phyloP scores from a whole-genome alignment of 1,284 basidiomycete species.

The Clitocybe nebularis region DNA sequence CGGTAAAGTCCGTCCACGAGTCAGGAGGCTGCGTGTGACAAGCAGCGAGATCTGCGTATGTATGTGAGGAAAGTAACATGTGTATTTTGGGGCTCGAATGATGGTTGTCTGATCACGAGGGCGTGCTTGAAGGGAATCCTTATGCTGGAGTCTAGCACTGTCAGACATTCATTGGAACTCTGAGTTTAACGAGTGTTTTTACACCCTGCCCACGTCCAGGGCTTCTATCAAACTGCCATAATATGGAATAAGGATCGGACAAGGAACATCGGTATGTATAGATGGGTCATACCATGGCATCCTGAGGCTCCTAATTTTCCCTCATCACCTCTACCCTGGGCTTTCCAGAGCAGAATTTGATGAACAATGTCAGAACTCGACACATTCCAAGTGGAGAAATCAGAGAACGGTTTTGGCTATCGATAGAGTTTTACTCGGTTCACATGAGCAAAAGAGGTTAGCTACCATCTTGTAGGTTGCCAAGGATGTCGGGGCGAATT shows the following conservation, averaged over 20 bases:
- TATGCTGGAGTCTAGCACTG: too few species aligned
- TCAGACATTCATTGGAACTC: too few species aligned
- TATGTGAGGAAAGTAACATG: too few species aligned
- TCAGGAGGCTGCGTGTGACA: neutral
- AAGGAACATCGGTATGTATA: slow-evolving; percentile 2
- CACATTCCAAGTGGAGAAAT: slow-evolving; percentile 9
- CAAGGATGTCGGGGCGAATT: too few species aligned
- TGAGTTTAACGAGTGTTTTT: neutral
- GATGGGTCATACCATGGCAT: slow-evolving; percentile 2
- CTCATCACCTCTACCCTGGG: slow-evolving; percentile 8
- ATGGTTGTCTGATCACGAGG: too few species aligned
- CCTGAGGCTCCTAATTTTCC: slow-evolving; percentile 3
- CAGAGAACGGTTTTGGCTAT: slow-evolving; percentile 1
- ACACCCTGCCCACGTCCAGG: neutral
- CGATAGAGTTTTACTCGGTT: neutral
- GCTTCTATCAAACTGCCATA: slow-evolving; percentile 2
- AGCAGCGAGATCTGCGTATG: too few species aligned
- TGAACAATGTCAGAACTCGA: slow-evolving; percentile 1
- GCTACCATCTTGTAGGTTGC: neutral
- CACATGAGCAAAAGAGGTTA: neutral
- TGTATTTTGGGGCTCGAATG: too few species aligned
- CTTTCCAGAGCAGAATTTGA: neutral
- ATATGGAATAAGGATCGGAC: neutral
- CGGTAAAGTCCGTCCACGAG: slow-evolving; percentile 9
- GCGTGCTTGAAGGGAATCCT: too few species aligned